These are phyloP conservation scores for Aureobasidium sp. DNA, from an alignment of 2,329 filamentous ascomycete genomes.

Conservation along the genomic window DNA sequence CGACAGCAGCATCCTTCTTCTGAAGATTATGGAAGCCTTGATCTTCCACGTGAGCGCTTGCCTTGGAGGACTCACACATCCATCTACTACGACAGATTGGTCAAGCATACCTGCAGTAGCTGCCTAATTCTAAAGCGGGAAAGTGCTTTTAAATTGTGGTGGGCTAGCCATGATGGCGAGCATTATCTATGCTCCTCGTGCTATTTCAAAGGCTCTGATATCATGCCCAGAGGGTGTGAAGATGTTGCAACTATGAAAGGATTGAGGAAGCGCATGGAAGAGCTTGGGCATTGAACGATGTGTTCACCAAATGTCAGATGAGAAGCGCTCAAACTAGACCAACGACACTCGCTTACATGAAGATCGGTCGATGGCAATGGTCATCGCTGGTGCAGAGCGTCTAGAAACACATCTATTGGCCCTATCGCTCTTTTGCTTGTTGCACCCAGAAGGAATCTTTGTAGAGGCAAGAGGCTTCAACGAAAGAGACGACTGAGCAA, in stretches of 20 bases:
- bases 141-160: not conserved
- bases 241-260: not conserved
- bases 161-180: not conserved
- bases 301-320: not conserved
- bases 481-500: too few relatives aligned
- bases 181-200: not conserved
- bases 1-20: too few relatives aligned
- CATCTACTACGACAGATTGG: not conserved
- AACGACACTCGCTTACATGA: not conserved
- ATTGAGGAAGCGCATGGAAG: not conserved
- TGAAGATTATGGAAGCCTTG: too few relatives aligned
- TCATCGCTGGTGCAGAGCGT: not conserved
- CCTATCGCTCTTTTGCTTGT: not conserved
- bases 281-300: not conserved
- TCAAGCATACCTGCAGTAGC: not conserved
- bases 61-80: not conserved
- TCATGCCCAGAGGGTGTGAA: not conserved
- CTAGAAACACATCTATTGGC: not conserved
- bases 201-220: not conserved
- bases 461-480: too few relatives aligned
- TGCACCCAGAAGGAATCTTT: too few relatives aligned
- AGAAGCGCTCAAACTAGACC: not conserved
- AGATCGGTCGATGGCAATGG: not conserved
- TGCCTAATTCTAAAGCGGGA: not conserved
- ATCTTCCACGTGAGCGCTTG: not conserved